These are phyloP conservation scores for Candida coquimbonensis DNA, from an alignment of 805 yeast genomes.

Conservation along the genomic window DNA sequence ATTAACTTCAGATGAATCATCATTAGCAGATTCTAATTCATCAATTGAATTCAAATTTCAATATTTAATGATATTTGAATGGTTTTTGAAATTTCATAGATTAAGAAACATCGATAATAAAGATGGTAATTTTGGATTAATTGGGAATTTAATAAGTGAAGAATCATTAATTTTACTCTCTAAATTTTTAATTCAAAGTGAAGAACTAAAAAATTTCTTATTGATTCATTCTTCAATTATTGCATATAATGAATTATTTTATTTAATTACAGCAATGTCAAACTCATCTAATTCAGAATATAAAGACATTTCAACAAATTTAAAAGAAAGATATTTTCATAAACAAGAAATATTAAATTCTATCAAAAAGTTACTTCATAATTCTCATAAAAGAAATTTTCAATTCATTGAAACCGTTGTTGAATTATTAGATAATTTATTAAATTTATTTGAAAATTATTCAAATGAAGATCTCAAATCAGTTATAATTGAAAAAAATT, in stretches of 20 bases:
- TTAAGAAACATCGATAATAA: conserved; percentile 22
- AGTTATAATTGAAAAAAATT: conserved; percentile 40
- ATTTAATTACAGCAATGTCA: conserved; percentile 35
- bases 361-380: conserved; percentile 52
- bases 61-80: conserved; percentile 55
- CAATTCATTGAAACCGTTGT: conserved; percentile 53
- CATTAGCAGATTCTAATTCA: neutral
- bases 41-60: conserved; percentile 21
- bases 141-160: conserved; percentile 54
- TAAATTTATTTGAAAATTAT: conserved; percentile 62
- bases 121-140: conserved; percentile 32
- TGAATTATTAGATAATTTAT: conserved; percentile 54
- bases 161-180: conserved; percentile 48
- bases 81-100: conserved; percentile 72
- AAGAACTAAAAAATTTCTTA: conserved; percentile 41
- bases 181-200: conserved; percentile 32
- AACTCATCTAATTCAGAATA: conserved; percentile 35
- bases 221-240: conserved; percentile 65
- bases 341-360: conserved; percentile 52
- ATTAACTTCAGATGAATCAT: conserved; percentile 31
- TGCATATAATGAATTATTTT: conserved; percentile 57
- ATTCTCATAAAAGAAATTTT: conserved; percentile 57
- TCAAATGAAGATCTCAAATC: conserved; percentile 48
- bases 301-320: conserved; percentile 47
- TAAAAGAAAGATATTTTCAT: conserved; percentile 63